Evolutionary conservation across 208 protist genomes (phyloP), one percentile per base, ranked within the genome.

Genomic region (Spongospora subterranea): DNA sequence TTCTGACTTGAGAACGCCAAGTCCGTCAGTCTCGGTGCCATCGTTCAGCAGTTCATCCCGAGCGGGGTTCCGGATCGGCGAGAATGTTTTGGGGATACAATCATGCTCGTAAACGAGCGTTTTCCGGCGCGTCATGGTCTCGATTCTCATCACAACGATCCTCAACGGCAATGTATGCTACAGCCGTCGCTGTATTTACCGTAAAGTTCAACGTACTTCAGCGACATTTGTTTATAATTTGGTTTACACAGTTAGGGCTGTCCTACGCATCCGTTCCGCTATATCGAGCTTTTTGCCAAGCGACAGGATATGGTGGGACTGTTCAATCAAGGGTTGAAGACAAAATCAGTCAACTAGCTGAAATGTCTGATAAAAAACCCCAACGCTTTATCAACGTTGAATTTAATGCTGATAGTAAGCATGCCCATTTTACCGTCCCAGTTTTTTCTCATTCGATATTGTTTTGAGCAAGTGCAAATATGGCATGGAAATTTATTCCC

Each of bases 231-330:
- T 1, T 6, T 0, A 40, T n/a, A n/a, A n/a, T n/a, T n/a, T n/a
- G n/a, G n/a, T n/a, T n/a, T n/a, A n/a, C 54, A 17, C 71, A 82
- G 29, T 0, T 93, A 43, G 92, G 92, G 41, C 45, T 93, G 39
- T 90, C 92, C n/a, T 93, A 93, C 38, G 92, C 92, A 29, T 89
- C 92, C 6, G 92, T 93, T 35, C 92, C 92, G 24, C 90, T 93
- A 35, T 93, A 93, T 90, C 54, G 88, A n/a, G 71, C 88, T 17
- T 93, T 93, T 54, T 93, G 92, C 60, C 92, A 93, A 76, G 90
- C 89, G 0, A 93, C 92, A 0, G 92, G 92, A n/a, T 93, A 54
- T 88, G 92, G 92, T 38, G 92, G 92, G 39, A 93, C 92, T 0
- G 88, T 91, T 29, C 60, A 91, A 60, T 43, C 20, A 17, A 32